Evolutionary conservation across 148 eudicot species (phyloP), one percentile per base, ranked within the genome.

Genomic region (Chenopodium suecicum): DNA sequence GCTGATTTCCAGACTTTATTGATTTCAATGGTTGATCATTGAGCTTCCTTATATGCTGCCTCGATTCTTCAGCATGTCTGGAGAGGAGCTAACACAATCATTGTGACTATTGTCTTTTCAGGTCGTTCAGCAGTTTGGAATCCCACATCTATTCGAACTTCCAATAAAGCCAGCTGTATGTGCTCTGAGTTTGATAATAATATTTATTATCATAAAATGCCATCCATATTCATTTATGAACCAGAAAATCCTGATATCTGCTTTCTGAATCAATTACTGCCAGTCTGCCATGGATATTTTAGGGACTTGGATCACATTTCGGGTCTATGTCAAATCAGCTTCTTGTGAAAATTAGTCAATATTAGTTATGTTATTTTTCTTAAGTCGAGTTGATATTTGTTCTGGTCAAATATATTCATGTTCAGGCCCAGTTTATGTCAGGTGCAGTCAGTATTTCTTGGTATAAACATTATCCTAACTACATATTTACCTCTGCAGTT

Each of bases 101-200:
- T 34, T 41, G 50, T 77, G 60, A 9, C 10, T 58, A 27, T 16
- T 78, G 23, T 75, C 60, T 77, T 81, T 85, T 89, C 91, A 96
- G 99, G 99, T 96, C 79, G 97, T 96, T 76, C 83, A 92, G 88
- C 97, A 96, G 86, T 96, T 96, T 79, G 99, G 99, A 79, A 96
- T 96, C 72, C 99, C 99, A 6, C 86, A 91, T 90, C 87, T 96
- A 48, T 96, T 96, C 84, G 99, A 96, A 78, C 98, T 96, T 74
- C 99, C 99, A 37, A 96, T 96, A 32, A 88, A 91, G 86, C 97
- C 99, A 85, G 89, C 90, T 82, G 99, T 96, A 89, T 83, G 98
- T 87, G 65, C 41, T 70, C 34, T 41, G 25, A 31, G 32, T 31
- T 31, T 31, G 32, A 31, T 31, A 31, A 31, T 31, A 31, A 31